Conservation (phyloP, 352 stramenopile species). For the Thraustotheca clavata region DNA sequence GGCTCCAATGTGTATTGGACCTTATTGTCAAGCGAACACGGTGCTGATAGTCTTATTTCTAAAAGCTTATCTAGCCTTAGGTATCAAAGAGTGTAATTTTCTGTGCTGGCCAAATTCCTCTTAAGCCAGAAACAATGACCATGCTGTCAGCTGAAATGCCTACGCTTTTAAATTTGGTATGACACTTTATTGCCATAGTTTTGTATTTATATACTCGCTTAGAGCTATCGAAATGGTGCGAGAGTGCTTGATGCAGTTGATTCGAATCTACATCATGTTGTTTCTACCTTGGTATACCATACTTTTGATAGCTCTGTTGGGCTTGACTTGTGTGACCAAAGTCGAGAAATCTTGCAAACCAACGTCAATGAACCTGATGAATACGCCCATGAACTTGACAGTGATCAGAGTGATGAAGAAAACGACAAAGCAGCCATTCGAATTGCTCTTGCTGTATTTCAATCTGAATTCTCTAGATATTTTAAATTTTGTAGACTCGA, state of each 20-base stretch:
- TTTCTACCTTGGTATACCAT: slow-evolving; percentile 53
- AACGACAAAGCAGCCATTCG: slow-evolving; percentile 43
- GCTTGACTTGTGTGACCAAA: slow-evolving; percentile 12
- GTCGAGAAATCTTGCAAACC: slow-evolving; percentile 26
- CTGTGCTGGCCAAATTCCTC: slow-evolving; percentile 95
- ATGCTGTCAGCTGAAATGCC: slow-evolving; percentile 45
- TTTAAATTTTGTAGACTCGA: slow-evolving; percentile 9
- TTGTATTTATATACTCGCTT: slow-evolving; percentile 17
- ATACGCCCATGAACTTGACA: slow-evolving; percentile 52
- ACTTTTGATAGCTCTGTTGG: background rate
- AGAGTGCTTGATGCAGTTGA: slow-evolving; percentile 63
- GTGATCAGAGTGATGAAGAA: slow-evolving; percentile 66
- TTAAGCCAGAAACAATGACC: slow-evolving; percentile 92
- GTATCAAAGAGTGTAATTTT: slow-evolving; percentile 83
- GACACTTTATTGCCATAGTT: background rate
- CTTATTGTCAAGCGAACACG: slow-evolving; percentile 97
- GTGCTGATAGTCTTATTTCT: slow-evolving; percentile 26
- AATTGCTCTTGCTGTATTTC: slow-evolving; percentile 30
- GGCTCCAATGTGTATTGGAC: slow-evolving; percentile 97
- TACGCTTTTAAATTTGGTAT: no score
- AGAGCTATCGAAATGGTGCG: slow-evolving; percentile 57
- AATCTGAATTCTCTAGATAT: background rate
- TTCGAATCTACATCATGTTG: slow-evolving; percentile 72
- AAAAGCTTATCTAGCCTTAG: background rate
- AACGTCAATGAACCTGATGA: slow-evolving; percentile 45